Conservation (phyloP, 495 filamentous ascomycete species). For the Daldinia loculata region DNA sequence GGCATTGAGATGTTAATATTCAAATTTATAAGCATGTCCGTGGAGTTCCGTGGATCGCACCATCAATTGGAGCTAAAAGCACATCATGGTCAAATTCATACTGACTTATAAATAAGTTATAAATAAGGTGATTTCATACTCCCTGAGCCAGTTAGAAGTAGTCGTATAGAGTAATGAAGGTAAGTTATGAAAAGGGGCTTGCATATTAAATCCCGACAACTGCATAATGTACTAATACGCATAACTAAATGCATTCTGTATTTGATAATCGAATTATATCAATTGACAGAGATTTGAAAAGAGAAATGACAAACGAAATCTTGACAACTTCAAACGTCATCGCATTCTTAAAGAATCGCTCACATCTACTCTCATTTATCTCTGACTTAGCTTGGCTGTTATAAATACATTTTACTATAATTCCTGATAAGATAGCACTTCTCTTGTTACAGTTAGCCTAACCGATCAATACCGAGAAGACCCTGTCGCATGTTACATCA, state of each 20-base stretch:
- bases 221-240: background rate
- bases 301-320: background rate
- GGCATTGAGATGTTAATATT: background rate
- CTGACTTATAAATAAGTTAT: no score
- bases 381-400: background rate
- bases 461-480: background rate
- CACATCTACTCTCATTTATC: background rate
- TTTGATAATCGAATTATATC: background rate
- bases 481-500: background rate
- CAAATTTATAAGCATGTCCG: background rate
- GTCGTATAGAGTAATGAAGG: background rate
- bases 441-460: background rate
- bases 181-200: background rate
- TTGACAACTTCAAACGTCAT: background rate
- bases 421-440: background rate
- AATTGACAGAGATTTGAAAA: background rate
- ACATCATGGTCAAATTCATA: background rate
- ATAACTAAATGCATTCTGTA: background rate
- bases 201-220: background rate
- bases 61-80: background rate
- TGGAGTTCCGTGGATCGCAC: background rate
- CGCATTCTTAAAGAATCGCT: no score
- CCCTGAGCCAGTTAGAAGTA: background rate
- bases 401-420: slow-evolving; percentile 2
- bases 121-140: no score